phyloP scores from a whole-genome alignment of 805 yeast genomes.

The Kodamaea leandrae region DNA sequence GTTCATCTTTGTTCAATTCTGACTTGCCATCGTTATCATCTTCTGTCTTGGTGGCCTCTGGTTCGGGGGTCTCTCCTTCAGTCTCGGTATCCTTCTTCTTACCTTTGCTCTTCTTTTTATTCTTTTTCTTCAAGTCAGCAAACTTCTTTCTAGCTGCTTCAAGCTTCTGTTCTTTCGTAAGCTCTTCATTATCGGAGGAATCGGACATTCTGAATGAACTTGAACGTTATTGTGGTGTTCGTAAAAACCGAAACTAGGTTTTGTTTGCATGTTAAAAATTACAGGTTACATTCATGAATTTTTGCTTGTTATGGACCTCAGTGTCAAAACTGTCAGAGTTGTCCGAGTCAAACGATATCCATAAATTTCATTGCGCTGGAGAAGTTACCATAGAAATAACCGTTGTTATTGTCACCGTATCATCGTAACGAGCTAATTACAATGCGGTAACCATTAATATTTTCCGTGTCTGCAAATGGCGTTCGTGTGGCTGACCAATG shows the following conservation, averaged over 20 bases:
- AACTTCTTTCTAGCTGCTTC: constrained; percentile 74
- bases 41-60: constrained; percentile 11
- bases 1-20: constrained; percentile 6
- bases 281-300: neutral
- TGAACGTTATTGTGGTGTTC: neutral
- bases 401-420: too few relatives aligned
- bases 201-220: constrained; percentile 8
- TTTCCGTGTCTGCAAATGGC: too few relatives aligned
- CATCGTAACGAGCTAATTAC: too few relatives aligned
- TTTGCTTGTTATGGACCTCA: neutral
- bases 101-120: constrained; percentile 53
- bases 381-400: too few relatives aligned
- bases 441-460: neutral
- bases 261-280: neutral
- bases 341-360: too few relatives aligned
- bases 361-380: too few relatives aligned
- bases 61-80: constrained; percentile 13
- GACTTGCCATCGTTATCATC: constrained; percentile 12
- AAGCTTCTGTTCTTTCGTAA: constrained; percentile 56
- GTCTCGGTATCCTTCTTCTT: constrained; percentile 40
- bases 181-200: constrained; percentile 20
- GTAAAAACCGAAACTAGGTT: neutral
- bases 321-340: too few relatives aligned
- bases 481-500: too few relatives aligned
- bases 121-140: constrained; percentile 62